Base-by-base conservation (phyloP, 345 rosid genomes). In the Euphorbia tirucalli region DNA sequence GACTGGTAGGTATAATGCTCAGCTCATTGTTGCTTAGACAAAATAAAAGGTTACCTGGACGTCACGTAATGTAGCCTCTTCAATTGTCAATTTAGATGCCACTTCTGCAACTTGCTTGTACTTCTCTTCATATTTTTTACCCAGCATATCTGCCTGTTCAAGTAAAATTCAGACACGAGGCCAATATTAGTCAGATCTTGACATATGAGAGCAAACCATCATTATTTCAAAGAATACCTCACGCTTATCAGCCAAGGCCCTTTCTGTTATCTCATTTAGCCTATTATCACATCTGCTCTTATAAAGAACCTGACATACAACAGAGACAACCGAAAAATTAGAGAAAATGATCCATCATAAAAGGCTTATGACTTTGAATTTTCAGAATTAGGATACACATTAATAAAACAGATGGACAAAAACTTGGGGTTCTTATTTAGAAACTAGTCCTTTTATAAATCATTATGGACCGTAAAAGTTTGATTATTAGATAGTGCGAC, bases 261-360 rank as follows among this genome's bases (percentile, higher is more conserved):
- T 90, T 80, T 95, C 99, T 0, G 89, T 87, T 75, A 95, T 95
- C 80, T 95, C 99, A 84, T 95, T 92, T 72, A 92, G 81, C 78
- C 89, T 88, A 81, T 89, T 95, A 77, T 92, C 99, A 74, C 99
- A 95, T 83, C 99, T 89, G 81, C 97, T 95, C 83, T 86, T 95
- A 79, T 88, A 92, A 31, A 95, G 77, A 80, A 95, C 93, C 97
- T 92, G 82, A 71, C 11, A 59, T 11, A 19, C 16, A 62, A 30
- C 27, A 44, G 63, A 41, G 24, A 49, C 30, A 35, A 59, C 15
- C 15, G 49, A 37, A 43, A 58, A 37, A 50, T 67, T 30, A 41
- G 72, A 30, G 65, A 50, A 61, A 65, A 24, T 0, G n/a, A 48
- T 27, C 25, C 21, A 39, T 3, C 28, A 71, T 41, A 4, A 22